Percentiles rank a stretch among this genome's conserved stretches.
Evolutionary conservation across 176 grass and related monocot species (phyloP).

Genomic region (Oryza nivara): DNA sequence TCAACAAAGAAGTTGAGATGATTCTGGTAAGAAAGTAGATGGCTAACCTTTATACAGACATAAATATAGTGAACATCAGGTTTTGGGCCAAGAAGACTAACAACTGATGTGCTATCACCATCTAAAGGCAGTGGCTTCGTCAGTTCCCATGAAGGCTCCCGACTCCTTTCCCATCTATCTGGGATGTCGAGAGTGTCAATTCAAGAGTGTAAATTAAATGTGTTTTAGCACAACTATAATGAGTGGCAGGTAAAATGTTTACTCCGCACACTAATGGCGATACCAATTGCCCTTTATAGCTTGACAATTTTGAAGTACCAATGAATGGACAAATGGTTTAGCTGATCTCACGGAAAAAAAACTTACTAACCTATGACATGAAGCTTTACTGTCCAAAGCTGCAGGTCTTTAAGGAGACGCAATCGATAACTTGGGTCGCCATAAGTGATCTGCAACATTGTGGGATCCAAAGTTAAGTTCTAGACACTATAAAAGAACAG

Average conservation of each 20-base stretch:
- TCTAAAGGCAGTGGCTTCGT: slow-evolving; percentile 79
- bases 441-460: slow-evolving; percentile 78
- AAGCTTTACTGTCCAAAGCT: slow-evolving; percentile 74
- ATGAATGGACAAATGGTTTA: not conserved
- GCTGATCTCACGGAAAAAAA: not conserved
- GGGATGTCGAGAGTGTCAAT: slow-evolving; percentile 10
- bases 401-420: slow-evolving; percentile 62
- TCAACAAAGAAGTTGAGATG: not conserved
- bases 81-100: slow-evolving; percentile 67
- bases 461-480: slow-evolving; percentile 32
- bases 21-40: not conserved
- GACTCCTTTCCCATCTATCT: slow-evolving; percentile 76
- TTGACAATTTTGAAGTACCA: not conserved
- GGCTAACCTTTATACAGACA: slow-evolving; percentile 80
- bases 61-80: slow-evolving; percentile 96
- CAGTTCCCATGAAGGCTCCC: slow-evolving; percentile 66
- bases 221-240: not conserved
- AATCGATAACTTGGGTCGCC: slow-evolving; percentile 92
- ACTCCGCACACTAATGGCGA: not conserved
- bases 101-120: slow-evolving; percentile 50
- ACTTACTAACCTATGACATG: slow-evolving; percentile 92
- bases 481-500: not conserved
- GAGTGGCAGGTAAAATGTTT: not conserved
- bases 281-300: not conserved
- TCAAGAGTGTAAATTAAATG: slow-evolving; percentile 12